These are phyloP conservation scores for Globisporangium nunn DNA, from an alignment of 352 stramenopile species.

Conservation along the genomic window DNA sequence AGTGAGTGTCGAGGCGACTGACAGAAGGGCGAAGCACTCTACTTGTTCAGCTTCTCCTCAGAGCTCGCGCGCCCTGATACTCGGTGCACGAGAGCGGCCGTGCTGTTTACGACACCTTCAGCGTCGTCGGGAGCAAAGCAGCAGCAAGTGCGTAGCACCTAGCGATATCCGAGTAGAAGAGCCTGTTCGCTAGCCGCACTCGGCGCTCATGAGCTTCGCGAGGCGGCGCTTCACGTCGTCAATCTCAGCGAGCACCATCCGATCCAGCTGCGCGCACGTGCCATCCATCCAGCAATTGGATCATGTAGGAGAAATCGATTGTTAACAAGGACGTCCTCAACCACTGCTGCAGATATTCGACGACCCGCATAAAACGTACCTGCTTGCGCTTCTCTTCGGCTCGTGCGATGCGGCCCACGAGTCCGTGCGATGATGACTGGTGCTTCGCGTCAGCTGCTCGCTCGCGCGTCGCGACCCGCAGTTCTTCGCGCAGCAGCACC, in stretches of 20 bases:
- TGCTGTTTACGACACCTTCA: too few species aligned
- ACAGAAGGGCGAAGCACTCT: background rate
- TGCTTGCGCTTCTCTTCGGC: slow-evolving; percentile 56
- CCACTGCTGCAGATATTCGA: background rate
- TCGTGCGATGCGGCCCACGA: slow-evolving; percentile 40
- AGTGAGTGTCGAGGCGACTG: slow-evolving; percentile 6
- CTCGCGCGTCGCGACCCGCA: slow-evolving; percentile 17
- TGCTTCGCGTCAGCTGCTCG: background rate
- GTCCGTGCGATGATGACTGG: slow-evolving; percentile 19
- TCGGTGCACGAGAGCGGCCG: background rate
- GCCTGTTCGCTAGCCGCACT: slow-evolving; percentile 1
- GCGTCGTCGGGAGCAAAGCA: too few species aligned
- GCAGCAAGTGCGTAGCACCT: too few species aligned
- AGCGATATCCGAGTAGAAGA: too few species aligned
- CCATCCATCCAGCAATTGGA: background rate
- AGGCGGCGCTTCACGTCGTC: slow-evolving; percentile 63
- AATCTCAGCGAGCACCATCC: slow-evolving; percentile 49
- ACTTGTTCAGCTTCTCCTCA: background rate
- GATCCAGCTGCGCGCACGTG: slow-evolving; percentile 30
- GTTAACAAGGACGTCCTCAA: background rate
- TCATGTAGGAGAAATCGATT: background rate
- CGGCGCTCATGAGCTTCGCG: slow-evolving; percentile 29
- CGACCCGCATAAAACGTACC: slow-evolving; percentile 17
- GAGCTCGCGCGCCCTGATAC: background rate
- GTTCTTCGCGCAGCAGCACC: slow-evolving; percentile 26